These are phyloP conservation scores for Metarhizium humberi DNA, from an alignment of 2,329 filamentous ascomycete genomes.

Conservation along the genomic window DNA sequence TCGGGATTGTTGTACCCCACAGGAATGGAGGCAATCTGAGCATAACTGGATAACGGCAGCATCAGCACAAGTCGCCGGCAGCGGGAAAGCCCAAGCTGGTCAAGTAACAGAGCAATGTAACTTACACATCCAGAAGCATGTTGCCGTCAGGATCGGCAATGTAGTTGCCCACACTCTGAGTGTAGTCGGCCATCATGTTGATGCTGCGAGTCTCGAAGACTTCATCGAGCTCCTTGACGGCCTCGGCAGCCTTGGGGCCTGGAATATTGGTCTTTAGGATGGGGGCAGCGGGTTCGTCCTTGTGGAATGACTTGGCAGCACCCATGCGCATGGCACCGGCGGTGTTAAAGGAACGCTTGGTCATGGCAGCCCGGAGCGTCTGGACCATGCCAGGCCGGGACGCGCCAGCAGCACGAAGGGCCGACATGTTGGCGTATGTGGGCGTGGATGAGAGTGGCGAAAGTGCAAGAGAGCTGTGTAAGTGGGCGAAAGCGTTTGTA, in stretches of 20 bases:
- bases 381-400: slow-evolving; percentile 2
- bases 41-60: slow-evolving; percentile 44
- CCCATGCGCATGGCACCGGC: slow-evolving; percentile 14
- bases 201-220: slow-evolving; percentile 81
- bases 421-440: slow-evolving; percentile 5
- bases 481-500: neutral
- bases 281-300: slow-evolving; percentile 43
- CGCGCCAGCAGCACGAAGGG: slow-evolving; percentile 9
- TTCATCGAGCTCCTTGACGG: slow-evolving; percentile 60
- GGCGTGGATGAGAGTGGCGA: neutral
- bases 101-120: neutral
- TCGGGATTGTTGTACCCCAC: slow-evolving; percentile 86
- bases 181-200: slow-evolving; percentile 75
- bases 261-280: slow-evolving; percentile 56
- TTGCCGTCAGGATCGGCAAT: slow-evolving; percentile 66
- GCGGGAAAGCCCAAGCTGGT: neutral
- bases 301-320: slow-evolving; percentile 30
- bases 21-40: slow-evolving; percentile 88
- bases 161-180: slow-evolving; percentile 71
- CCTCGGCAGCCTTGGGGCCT: slow-evolving; percentile 63
- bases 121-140: slow-evolving; percentile 61
- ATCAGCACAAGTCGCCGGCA: neutral
- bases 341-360: slow-evolving; percentile 7
- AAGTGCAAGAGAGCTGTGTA: neutral
- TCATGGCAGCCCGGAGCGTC: slow-evolving; percentile 3